A percentile compares a stretch with the other conserved stretches of the same genome.
Conservation (phyloP, 257 asterid species). For the Nicotiana tabacum region DNA sequence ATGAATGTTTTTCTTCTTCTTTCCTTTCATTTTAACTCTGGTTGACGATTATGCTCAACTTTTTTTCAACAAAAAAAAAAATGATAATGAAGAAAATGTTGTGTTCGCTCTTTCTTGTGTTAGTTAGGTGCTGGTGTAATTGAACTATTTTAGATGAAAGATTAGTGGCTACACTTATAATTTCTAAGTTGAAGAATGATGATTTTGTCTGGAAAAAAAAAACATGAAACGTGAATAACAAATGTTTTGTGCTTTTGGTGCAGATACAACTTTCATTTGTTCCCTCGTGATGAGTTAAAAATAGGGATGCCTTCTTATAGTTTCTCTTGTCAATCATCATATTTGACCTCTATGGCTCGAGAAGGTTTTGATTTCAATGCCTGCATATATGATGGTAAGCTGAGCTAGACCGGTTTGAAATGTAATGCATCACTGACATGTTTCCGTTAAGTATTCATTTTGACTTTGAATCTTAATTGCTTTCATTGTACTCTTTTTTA, state of each 20-base stretch:
- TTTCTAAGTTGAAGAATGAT: neutral
- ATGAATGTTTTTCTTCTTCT: neutral
- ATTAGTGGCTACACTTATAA: neutral
- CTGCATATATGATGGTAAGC: slow-evolving; percentile 80
- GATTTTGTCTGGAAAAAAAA: neutral
- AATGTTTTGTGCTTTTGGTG: slow-evolving; percentile 22
- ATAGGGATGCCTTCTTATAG: slow-evolving; percentile 82
- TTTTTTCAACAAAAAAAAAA: too few species aligned
- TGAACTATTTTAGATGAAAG: neutral
- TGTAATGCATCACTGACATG: neutral
- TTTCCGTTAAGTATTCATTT: neutral
- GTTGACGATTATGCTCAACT: neutral
- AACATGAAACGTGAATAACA: neutral
- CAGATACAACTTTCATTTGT: slow-evolving; percentile 91
- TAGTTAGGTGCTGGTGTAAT: neutral
- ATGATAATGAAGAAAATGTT: neutral
- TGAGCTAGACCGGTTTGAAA: neutral
- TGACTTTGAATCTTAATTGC: neutral
- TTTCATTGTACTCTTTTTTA: neutral
- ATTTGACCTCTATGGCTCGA: slow-evolving; percentile 65
- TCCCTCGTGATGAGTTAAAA: slow-evolving; percentile 88
- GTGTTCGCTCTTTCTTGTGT: neutral
- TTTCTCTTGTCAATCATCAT: slow-evolving; percentile 76
- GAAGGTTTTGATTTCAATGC: slow-evolving; percentile 94
- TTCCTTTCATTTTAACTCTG: neutral